These are phyloP conservation scores for Pharus latifolius DNA, from an alignment of 176 grass and related monocot genomes.

Conservation along the genomic window DNA sequence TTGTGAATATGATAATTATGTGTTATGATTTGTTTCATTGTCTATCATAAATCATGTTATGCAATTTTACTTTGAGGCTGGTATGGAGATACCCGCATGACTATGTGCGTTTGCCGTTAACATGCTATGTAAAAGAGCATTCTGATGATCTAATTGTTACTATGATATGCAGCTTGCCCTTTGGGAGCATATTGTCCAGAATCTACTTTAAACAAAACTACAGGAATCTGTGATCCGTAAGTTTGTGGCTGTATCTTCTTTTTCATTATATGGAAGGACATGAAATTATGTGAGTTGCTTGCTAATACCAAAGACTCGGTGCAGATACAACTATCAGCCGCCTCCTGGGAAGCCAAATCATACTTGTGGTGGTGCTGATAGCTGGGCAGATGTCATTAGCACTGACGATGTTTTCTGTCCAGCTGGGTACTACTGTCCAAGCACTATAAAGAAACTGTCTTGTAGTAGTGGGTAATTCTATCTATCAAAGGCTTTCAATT, in stretches of 20 bases:
- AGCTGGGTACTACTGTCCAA: conserved; percentile 81
- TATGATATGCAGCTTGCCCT: conserved; percentile 62
- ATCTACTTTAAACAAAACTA: conserved; percentile 62
- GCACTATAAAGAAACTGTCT: conserved; percentile 61
- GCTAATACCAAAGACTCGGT: background rate
- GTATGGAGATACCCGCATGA: too few relatives aligned
- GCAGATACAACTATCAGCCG: conserved; percentile 77
- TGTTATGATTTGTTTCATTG: too few relatives aligned
- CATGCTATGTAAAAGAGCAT: background rate
- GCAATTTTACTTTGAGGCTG: too few relatives aligned
- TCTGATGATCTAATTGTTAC: background rate
- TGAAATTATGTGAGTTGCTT: background rate
- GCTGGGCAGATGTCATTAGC: conserved; percentile 62
- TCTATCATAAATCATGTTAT: too few relatives aligned
- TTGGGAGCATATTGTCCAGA: conserved; percentile 76
- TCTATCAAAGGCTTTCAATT: conserved; percentile 24
- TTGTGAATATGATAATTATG: too few relatives aligned
- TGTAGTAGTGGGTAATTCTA: conserved; percentile 94
- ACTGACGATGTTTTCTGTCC: conserved; percentile 74
- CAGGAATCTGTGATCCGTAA: conserved; percentile 90
- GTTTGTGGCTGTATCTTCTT: background rate
- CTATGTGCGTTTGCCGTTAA: too few relatives aligned
- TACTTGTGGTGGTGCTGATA: conserved; percentile 70
- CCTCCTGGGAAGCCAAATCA: conserved; percentile 71
- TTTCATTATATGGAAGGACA: background rate